Evolutionary conservation across 192 early-diverging fungal species (phyloP).

Genomic region (Phycomyces nitens): DNA sequence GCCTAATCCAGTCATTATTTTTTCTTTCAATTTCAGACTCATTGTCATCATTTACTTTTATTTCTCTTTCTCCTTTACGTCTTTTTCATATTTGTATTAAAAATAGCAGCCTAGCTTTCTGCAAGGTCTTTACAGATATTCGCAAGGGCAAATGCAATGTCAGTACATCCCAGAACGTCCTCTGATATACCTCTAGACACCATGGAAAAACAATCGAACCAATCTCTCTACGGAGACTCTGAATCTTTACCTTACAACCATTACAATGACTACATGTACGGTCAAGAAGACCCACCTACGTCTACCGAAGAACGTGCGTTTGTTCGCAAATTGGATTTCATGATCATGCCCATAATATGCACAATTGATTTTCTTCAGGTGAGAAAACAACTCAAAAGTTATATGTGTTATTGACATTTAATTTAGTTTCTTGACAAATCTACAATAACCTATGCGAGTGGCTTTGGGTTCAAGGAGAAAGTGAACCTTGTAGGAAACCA

Average conservation of each 20-base stretch:
- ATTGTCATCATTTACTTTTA: not conserved
- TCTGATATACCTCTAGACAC: slow-evolving; percentile 7
- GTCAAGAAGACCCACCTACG: not conserved
- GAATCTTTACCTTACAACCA: not conserved
- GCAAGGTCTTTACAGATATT: not conserved
- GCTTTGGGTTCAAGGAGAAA: slow-evolving; percentile 18
- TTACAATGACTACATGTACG: slow-evolving; percentile 7
- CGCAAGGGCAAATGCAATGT: not conserved
- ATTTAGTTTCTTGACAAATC: slow-evolving; percentile 31
- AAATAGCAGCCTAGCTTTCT: not conserved
- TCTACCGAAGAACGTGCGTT: slow-evolving; percentile 15
- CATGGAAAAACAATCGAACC: not conserved
- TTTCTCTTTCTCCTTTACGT: not conserved
- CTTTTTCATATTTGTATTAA: not conserved
- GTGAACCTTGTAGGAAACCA: slow-evolving; percentile 18
- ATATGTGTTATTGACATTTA: not conserved
- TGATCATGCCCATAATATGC: slow-evolving; percentile 26
- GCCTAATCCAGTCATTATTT: not conserved
- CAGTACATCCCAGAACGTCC: not conserved
- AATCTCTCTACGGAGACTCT: slow-evolving; percentile 3
- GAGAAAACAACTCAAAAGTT: not conserved
- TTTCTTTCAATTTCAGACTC: slow-evolving; percentile 3
- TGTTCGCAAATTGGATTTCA: slow-evolving; percentile 24
- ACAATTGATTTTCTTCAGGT: slow-evolving; percentile 31
- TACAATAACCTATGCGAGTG: slow-evolving; percentile 24